Evolutionary conservation across 2,329 filamentous ascomycete species (phyloP).

Genomic region (Penicillium olsonii): DNA sequence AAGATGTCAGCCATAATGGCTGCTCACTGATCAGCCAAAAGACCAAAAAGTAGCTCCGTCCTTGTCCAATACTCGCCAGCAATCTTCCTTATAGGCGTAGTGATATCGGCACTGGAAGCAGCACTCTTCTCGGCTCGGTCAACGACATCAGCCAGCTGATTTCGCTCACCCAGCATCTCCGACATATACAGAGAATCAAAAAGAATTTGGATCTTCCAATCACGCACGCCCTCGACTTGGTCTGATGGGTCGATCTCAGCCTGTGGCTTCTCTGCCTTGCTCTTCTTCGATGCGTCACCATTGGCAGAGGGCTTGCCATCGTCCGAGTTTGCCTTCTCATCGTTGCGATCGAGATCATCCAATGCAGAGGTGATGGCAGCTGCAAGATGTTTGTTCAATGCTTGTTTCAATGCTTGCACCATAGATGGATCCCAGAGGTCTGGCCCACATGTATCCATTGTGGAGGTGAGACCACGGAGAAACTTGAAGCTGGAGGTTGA

Average conservation of each 20-base stretch:
- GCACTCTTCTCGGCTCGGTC: slow-evolving; percentile 49
- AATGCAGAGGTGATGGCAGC: slow-evolving; percentile 22
- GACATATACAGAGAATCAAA: slow-evolving; percentile 40
- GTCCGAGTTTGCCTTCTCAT: neutral
- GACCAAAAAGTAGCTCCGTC: slow-evolving; percentile 77
- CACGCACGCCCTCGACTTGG: slow-evolving; percentile 21
- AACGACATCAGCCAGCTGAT: slow-evolving; percentile 51
- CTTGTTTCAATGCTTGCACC: slow-evolving; percentile 63
- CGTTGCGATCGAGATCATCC: slow-evolving; percentile 20
- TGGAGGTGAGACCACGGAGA: slow-evolving; percentile 62
- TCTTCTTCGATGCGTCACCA: slow-evolving; percentile 6
- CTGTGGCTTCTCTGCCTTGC: neutral
- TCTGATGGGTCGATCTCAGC: neutral
- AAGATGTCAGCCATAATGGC: neutral
- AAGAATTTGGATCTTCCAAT: slow-evolving; percentile 41
- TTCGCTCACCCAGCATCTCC: slow-evolving; percentile 28
- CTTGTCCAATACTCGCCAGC: slow-evolving; percentile 80
- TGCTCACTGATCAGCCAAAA: slow-evolving; percentile 54
- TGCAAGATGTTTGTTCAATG: slow-evolving; percentile 54
- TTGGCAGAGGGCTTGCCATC: neutral
- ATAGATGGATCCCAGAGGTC: slow-evolving; percentile 81
- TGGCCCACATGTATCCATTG: slow-evolving; percentile 70
- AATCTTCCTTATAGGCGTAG: slow-evolving; percentile 60
- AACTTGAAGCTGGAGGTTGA: slow-evolving; percentile 74
- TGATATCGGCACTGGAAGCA: slow-evolving; percentile 50